Evolutionary conservation across 2,329 filamentous ascomycete genomes (phyloP), one percentile per base, ranked within the genome.

Genomic region (Pseudohalonectria lignicola): DNA sequence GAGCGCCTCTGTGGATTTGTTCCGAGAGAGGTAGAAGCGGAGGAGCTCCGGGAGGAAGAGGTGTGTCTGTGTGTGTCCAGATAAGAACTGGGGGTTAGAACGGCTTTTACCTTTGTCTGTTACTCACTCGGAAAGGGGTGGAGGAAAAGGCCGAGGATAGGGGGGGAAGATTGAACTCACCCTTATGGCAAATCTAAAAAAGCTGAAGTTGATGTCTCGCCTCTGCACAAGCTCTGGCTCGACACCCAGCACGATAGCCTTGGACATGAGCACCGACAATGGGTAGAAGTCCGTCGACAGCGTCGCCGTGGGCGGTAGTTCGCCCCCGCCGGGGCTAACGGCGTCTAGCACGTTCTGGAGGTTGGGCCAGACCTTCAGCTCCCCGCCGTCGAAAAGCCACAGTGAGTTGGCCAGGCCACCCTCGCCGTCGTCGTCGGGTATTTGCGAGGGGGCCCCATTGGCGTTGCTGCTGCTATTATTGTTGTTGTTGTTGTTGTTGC

Each of bases 231-330:
- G 67, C 49, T 96, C 92, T 1, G 88, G 81, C 54, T 98, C 92
- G 11, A 96, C 77, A 1, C 92, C 92, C 36, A 96, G 69, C 2
- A 95, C 68, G 41, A 96, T 86, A 1, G 86, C 90, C 56, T 95
- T 95, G 41, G 79, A 80, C n/a, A 94, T 64, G 4, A 95, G 64
- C 3, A 90, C 76, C 1, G 88, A 94, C 12, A 96, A 64, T 1
- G 92, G 92, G 52, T 96, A 96, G 57, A 96, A 98, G 57, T 98
- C 92, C n/a, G 94, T 68, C 0, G 82, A 74, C 39, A 96, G 76
- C 18, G 80, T 75, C 10, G 94, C 79, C 2, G 85, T 76, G 8
- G 74, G 69, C 2, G 85, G 82, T 4, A 93, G 59, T 37, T 93
- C 85, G 44, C 78, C 74, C 11, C 71, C 68, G 18, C 74, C 64